Percentiles rank a stretch among this genome's conserved stretches.
Evolutionary conservation across 306 rosid species (phyloP).

Genomic region (Prunus dulcis): DNA sequence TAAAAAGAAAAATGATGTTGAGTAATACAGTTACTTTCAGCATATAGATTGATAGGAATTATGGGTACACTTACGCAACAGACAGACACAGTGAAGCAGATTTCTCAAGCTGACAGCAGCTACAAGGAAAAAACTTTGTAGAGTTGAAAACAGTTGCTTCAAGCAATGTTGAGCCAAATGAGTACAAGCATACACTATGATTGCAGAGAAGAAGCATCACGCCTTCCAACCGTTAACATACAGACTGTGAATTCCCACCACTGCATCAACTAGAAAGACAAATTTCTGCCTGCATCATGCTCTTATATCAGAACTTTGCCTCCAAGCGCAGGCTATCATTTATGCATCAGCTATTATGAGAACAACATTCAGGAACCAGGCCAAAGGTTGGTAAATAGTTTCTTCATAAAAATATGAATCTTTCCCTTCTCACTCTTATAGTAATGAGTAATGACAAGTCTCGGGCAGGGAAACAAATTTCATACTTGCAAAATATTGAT

Average conservation of each 20-base stretch:
- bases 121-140: not conserved
- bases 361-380: conserved; percentile 5
- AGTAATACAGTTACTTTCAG: not conserved
- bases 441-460: not conserved
- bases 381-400: not conserved
- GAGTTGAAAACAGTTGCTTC: not conserved
- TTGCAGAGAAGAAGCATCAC: not conserved
- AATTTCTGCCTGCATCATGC: not conserved
- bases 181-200: not conserved
- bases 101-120: not conserved
- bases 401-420: not conserved
- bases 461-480: not conserved
- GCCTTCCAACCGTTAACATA: not conserved
- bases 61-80: not conserved
- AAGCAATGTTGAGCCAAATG: not conserved
- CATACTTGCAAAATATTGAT: not conserved
- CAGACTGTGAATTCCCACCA: not conserved
- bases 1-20: not conserved
- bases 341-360: not conserved
- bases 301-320: not conserved
- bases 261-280: not conserved
- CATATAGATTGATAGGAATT: not conserved
- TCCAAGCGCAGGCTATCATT: not conserved
- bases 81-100: not conserved
- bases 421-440: not conserved